Percentiles rank a stretch among this genome's conserved stretches.
These are phyloP conservation scores for Rasamsonia emersonii DNA, from an alignment of 2,329 filamentous ascomycete species.

Conservation along the genomic window DNA sequence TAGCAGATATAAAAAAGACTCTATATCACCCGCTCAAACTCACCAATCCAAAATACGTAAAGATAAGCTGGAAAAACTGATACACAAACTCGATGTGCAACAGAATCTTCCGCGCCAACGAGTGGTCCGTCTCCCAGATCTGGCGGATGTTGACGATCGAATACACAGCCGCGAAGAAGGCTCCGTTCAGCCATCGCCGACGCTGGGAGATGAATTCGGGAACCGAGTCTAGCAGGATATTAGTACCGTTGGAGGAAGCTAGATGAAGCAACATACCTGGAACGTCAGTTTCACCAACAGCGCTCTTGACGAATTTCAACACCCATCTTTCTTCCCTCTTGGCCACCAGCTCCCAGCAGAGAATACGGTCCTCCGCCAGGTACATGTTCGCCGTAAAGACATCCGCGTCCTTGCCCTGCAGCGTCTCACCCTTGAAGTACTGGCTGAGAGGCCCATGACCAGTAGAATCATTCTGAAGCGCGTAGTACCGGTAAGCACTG, in stretches of 20 bases:
- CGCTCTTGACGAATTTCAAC: constrained; percentile 93
- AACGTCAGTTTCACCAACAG: constrained; percentile 95
- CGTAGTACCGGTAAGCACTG: constrained; percentile 91
- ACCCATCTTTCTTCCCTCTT: constrained; percentile 95
- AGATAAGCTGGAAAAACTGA: constrained; percentile 82
- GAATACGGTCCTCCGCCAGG: constrained; percentile 93
- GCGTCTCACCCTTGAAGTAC: constrained; percentile 97
- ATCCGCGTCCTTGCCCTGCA: constrained; percentile 92
- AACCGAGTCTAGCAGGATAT: constrained; percentile 79
- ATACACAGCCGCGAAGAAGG: constrained; percentile 97
- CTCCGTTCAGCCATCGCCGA: constrained; percentile 93
- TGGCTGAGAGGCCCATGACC: constrained; percentile 92
- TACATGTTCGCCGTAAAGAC: constrained; percentile 99
- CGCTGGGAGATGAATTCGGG: constrained; percentile 97
- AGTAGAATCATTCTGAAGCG: constrained; percentile 90
- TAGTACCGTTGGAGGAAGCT: constrained; percentile 26
- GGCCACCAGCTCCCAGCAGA: constrained; percentile 95
- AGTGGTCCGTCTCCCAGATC: constrained; percentile 89
- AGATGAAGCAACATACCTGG: constrained; percentile 53
- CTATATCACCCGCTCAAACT: constrained; percentile 10
- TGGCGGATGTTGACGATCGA: constrained; percentile 92
- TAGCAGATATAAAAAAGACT: neutral
- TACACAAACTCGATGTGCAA: constrained; percentile 94
- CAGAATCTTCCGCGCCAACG: constrained; percentile 75
- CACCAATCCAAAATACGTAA: constrained; percentile 89